Conservation (phyloP, 2,329 filamentous ascomycete genomes). For the Aureobasidium pullulans region DNA sequence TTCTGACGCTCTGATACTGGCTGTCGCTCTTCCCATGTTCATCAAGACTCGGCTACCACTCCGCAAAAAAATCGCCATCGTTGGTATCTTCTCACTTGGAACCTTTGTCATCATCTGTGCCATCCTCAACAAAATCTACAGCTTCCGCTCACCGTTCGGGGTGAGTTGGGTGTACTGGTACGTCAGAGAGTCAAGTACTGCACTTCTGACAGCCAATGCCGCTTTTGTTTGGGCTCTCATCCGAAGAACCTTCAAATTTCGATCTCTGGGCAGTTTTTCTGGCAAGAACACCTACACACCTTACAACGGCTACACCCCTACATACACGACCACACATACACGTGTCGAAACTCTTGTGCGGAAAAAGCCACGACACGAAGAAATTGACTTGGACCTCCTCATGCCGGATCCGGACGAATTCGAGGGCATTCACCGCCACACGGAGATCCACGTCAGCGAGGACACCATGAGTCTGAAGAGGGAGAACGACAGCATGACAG, state of each 20-base stretch:
- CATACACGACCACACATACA: constrained; percentile 2
- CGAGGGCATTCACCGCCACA: constrained; percentile 11
- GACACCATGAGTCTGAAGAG: background rate
- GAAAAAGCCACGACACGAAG: background rate
- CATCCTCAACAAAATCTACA: constrained; percentile 53
- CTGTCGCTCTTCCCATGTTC: constrained; percentile 39
- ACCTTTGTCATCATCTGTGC: constrained; percentile 51
- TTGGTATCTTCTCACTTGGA: constrained; percentile 51
- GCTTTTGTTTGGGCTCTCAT: constrained; percentile 49
- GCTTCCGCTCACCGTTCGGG: too few species aligned
- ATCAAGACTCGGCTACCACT: constrained; percentile 35
- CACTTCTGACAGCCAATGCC: constrained; percentile 54
- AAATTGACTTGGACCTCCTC: constrained; percentile 2
- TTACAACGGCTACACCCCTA: constrained; percentile 3
- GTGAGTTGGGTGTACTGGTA: too few species aligned
- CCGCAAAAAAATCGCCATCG: constrained; percentile 47
- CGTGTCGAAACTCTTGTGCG: background rate
- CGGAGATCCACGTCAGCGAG: background rate
- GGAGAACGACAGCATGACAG: background rate
- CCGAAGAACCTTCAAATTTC: constrained; percentile 14
- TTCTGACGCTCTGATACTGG: constrained; percentile 39
- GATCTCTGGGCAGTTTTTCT: constrained; percentile 11
- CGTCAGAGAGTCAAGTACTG: constrained; percentile 51
- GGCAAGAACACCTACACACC: background rate
- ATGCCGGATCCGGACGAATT: constrained; percentile 8